Evolutionary conservation across 768 basidiomycete genomes (phyloP), one percentile per base, ranked within the genome.

Genomic region (Udeniomyces megalosporus): DNA sequence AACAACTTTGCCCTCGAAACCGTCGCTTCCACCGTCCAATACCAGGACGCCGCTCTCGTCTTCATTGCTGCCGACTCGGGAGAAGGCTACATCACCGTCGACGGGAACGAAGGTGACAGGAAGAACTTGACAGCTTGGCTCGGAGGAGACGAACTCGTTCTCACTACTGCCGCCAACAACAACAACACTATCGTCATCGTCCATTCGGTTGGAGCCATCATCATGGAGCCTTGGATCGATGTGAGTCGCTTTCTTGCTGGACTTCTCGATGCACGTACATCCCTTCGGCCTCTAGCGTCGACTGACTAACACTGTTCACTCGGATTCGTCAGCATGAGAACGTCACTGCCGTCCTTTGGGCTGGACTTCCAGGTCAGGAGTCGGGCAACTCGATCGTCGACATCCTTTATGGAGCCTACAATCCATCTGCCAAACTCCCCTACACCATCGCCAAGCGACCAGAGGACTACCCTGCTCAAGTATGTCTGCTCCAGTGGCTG

Each of bases 1-100:
- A 34, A 87, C 60, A 81, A 90, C 71, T 88, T 79, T 69, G 76
- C 90, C 69, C 77, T 82, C 24, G 68, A 65, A 0, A 69, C 72
- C 0, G 83, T 82, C 8, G 78, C 51, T 6, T 8, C 49, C 8
- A 66, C 68, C 4, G 69, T 69, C 2, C 24, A 15, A 3, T 42
- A 61, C 31, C 62, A 59, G 22, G 67, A 68, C 35, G 68, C 61
- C 15, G 70, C 70, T 0, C 46, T 71, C 34, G 70, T 71, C 22
- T 89, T 90, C 72, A 77, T 89, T 66, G 82, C 83, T 65, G 78
- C 85, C 2, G 84, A 91, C 70, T 88, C 86, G 6, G 90, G 90
- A 26, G 90, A 92, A 74, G 80, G 75, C 17, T 86, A 85, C 69
- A 83, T 88, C 67, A 82, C 81, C 20, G 84, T 87, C 14, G 85